phyloP scores from a whole-genome alignment of 495 filamentous ascomycete species.

The Penicillium fimorum region DNA sequence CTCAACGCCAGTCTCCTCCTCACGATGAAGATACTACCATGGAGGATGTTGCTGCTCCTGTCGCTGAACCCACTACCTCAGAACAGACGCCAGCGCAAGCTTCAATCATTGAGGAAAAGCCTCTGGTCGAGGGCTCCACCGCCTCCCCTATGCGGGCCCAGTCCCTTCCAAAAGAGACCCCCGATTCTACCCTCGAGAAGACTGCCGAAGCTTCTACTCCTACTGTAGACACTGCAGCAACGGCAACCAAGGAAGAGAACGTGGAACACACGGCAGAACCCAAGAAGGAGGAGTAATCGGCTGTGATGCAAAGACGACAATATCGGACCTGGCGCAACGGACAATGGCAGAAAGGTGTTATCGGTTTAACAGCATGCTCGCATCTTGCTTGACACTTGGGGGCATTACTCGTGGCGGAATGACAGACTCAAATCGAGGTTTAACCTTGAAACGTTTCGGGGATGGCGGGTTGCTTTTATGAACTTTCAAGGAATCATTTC shows the following conservation, averaged over 20 bases:
- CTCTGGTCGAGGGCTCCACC: constrained; percentile 19
- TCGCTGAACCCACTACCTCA: constrained; percentile 24
- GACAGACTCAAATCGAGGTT: constrained; percentile 9
- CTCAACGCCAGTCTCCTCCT: constrained; percentile 45
- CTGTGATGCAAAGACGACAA: constrained; percentile 18
- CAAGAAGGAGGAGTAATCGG: constrained; percentile 35
- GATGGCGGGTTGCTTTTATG: constrained; percentile 1
- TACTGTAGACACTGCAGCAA: constrained; percentile 18
- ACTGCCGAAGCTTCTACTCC: constrained; percentile 20
- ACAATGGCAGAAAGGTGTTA: constrained; percentile 45
- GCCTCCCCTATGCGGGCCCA: constrained; percentile 19
- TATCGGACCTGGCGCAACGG: constrained; percentile 41
- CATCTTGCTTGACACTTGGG: constrained; percentile 26
- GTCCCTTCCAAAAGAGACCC: constrained; percentile 26
- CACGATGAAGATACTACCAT: constrained; percentile 64
- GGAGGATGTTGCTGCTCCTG: constrained; percentile 60
- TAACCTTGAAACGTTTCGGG: background rate
- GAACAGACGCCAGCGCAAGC: constrained; percentile 22
- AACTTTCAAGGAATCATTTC: constrained; percentile 6
- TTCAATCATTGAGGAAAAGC: constrained; percentile 19
- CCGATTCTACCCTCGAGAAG: constrained; percentile 16
- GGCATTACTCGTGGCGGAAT: constrained; percentile 15
- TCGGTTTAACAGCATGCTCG: constrained; percentile 31
- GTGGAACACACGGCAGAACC: constrained; percentile 28
- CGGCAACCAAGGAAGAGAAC: constrained; percentile 23